Percentiles rank a stretch among this genome's conserved stretches.
Conservation (phyloP, 495 filamentous ascomycete genomes). For the Neurospora cerealis region DNA sequence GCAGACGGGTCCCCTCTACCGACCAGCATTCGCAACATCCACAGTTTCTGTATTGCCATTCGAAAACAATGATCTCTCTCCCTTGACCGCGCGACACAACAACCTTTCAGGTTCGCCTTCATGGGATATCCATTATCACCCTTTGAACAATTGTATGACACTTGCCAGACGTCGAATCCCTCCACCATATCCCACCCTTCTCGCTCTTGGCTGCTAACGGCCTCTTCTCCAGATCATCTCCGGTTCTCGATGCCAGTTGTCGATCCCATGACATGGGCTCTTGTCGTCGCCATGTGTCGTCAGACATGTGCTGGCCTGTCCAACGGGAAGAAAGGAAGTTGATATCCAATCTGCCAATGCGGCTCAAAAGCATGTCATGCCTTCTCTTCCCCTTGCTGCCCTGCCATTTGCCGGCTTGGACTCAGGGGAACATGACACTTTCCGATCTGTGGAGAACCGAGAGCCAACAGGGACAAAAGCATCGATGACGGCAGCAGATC, state of each 20-base stretch:
- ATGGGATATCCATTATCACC: background rate
- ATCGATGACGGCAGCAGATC: background rate
- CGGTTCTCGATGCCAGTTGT: background rate
- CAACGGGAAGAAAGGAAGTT: background rate
- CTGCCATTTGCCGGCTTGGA: background rate
- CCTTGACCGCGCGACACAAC: background rate
- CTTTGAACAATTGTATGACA: background rate
- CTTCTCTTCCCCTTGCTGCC: background rate
- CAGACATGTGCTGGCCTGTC: background rate
- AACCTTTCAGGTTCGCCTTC: background rate
- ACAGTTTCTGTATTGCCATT: background rate
- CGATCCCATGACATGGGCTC: background rate
- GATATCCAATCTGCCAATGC: background rate
- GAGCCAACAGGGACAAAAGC: background rate
- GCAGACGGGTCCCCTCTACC: background rate
- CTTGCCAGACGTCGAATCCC: background rate
- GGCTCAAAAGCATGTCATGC: background rate
- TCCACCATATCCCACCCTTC: background rate
- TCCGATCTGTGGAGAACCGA: background rate
- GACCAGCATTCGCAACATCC: background rate
- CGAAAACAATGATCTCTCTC: background rate
- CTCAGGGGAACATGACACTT: background rate
- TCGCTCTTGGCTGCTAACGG: background rate
- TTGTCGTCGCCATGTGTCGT: background rate
- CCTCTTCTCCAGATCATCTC: background rate